Conservation (phyloP, 1,284 basidiomycete genomes). For the Vanrija humicola region DNA sequence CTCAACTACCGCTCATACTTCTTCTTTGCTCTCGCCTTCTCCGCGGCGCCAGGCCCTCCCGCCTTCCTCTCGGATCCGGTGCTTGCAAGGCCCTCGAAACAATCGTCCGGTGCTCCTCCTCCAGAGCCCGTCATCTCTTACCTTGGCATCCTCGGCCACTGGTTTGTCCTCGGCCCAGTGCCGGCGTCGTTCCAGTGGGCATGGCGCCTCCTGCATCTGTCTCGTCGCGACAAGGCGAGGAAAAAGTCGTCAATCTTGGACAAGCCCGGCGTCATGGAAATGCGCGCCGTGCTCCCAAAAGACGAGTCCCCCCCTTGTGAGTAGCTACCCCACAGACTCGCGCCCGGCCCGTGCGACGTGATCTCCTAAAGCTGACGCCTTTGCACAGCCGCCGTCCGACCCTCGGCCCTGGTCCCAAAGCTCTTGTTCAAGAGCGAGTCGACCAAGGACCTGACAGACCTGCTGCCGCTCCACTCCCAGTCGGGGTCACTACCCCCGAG, state of each 20-base stretch:
- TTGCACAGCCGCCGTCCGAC: not conserved
- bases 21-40: conserved; percentile 74
- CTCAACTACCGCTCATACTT: conserved; percentile 36
- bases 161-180: conserved; percentile 36
- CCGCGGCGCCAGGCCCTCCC: conserved; percentile 46
- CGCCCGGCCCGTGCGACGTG: too few species aligned
- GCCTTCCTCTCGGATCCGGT: conserved; percentile 37
- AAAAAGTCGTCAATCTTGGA: conserved; percentile 32
- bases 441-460: conserved; percentile 18
- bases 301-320: conserved; percentile 26
- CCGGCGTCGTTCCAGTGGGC: conserved; percentile 33
- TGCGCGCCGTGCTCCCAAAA: conserved; percentile 35
- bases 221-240: conserved; percentile 33
- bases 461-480: conserved; percentile 45
- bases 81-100: conserved; percentile 10
- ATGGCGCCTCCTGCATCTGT: conserved; percentile 22
- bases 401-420: conserved; percentile 13
- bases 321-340: not conserved
- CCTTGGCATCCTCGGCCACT: conserved; percentile 41
- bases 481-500: conserved; percentile 24
- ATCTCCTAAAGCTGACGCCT: too few species aligned
- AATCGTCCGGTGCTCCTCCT: conserved; percentile 5
- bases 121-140: conserved; percentile 33
- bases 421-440: conserved; percentile 19
- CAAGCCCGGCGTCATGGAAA: conserved; percentile 37